Percentiles rank a stretch among this genome's conserved stretches.
phyloP scores from a whole-genome alignment of 106 monocot species.

The Gastrodia elata region DNA sequence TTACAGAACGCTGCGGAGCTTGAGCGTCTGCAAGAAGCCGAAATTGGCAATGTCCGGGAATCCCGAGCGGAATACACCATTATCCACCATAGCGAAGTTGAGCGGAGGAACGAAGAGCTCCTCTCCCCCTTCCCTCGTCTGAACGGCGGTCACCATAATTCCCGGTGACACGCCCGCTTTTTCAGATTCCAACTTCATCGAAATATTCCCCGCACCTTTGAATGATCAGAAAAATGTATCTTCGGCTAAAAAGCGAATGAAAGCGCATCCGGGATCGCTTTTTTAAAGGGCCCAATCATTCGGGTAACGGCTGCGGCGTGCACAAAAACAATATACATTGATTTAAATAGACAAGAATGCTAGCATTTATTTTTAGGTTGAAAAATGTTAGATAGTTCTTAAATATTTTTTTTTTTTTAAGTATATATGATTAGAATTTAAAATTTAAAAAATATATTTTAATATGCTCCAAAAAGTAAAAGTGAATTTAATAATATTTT shows the following conservation, averaged over 20 bases:
- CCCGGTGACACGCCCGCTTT: background rate
- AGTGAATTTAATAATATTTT: too few relatives aligned
- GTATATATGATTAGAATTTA: too few relatives aligned
- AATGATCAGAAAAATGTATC: background rate
- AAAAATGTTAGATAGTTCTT: too few relatives aligned
- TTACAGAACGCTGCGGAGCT: conserved; percentile 45
- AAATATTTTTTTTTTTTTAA: too few relatives aligned
- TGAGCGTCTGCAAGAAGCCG: conserved; percentile 37
- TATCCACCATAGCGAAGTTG: conserved; percentile 59
- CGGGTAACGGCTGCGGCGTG: background rate
- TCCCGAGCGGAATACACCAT: conserved; percentile 55
- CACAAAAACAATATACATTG: background rate
- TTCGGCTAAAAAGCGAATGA: background rate
- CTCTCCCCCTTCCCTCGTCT: conserved; percentile 7
- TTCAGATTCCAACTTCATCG: conserved; percentile 3
- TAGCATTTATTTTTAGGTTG: too few relatives aligned
- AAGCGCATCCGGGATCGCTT: background rate
- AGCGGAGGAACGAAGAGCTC: conserved; percentile 43
- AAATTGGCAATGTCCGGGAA: conserved; percentile 43
- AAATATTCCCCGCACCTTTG: conserved; percentile 7
- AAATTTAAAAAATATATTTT: too few relatives aligned
- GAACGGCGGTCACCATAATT: background rate
- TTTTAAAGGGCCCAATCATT: background rate
- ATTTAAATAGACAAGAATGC: too few relatives aligned
- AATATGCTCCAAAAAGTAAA: too few relatives aligned